Conservation (phyloP, 1,139 yeast species). For the Sporopachydermia cereana region DNA sequence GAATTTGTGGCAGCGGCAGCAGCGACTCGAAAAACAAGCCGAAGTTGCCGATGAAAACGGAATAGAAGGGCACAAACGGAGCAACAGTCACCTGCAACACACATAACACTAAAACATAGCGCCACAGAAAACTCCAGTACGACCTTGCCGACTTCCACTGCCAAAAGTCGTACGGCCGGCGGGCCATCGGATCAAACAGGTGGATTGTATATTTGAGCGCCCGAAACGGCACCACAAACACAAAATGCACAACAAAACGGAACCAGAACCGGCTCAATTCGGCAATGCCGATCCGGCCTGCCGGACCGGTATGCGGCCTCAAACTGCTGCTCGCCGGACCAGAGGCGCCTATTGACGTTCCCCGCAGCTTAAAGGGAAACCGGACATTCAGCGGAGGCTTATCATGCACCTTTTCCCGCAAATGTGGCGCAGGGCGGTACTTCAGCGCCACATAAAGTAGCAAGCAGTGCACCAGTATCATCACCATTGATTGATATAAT, state of each 20-base stretch:
- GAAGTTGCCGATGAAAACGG: conserved; percentile 51
- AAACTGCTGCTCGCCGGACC: conserved; percentile 15
- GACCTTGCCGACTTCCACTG: conserved; percentile 58
- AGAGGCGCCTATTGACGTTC: too few relatives aligned
- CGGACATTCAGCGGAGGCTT: conserved; percentile 5
- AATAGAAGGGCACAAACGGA: conserved; percentile 28
- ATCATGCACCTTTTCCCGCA: conserved; percentile 26
- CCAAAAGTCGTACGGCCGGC: conserved; percentile 66
- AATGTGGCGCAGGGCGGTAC: conserved; percentile 38
- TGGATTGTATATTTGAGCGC: conserved; percentile 30
- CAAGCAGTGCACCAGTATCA: conserved; percentile 63
- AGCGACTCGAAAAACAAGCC: conserved; percentile 76
- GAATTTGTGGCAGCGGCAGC: conserved; percentile 78
- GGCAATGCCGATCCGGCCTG: not conserved
- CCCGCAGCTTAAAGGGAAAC: not conserved
- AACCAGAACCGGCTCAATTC: not conserved
- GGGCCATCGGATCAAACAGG: conserved; percentile 58
- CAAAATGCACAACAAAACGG: not conserved
- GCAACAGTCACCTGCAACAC: conserved; percentile 36
- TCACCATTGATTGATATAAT: conserved; percentile 63
- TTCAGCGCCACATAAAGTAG: conserved; percentile 50
- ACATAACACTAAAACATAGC: conserved; percentile 33
- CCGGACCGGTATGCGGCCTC: conserved; percentile 11
- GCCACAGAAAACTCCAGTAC: conserved; percentile 56
- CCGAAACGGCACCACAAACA: conserved; percentile 16